phyloP scores from a whole-genome alignment of 2,329 filamentous ascomycete genomes.

The Cercospora zeina region DNA sequence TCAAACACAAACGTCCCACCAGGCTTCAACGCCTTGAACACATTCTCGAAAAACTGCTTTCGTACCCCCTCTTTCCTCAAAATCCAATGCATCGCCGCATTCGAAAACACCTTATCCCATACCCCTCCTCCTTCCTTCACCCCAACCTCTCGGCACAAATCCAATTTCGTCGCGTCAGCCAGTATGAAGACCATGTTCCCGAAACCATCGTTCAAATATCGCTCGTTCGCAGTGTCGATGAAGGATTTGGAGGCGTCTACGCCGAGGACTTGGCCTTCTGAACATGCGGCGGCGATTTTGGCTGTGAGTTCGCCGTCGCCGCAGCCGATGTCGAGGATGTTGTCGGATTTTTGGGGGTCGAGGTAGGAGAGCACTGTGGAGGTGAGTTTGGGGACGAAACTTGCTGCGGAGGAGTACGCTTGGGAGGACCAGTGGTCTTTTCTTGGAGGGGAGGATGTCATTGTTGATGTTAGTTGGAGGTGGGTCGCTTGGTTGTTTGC shows the following conservation, averaged over 20 bases:
- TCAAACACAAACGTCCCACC: constrained; percentile 66
- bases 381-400: constrained; percentile 48
- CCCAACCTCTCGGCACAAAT: constrained; percentile 22
- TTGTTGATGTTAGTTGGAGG: background rate
- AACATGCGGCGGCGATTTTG: constrained; percentile 38
- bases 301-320: constrained; percentile 46
- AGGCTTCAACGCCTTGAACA: constrained; percentile 55
- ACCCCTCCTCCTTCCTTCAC: constrained; percentile 19
- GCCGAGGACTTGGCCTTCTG: constrained; percentile 40
- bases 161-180: constrained; percentile 39
- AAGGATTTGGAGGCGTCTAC: constrained; percentile 46
- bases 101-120: constrained; percentile 47
- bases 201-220: constrained; percentile 21
- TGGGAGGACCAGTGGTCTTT: constrained; percentile 40
- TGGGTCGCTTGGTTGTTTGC: background rate
- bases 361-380: constrained; percentile 44
- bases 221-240: constrained; percentile 41
- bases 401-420: constrained; percentile 42
- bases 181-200: constrained; percentile 37
- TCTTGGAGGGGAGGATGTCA: background rate
- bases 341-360: constrained; percentile 38
- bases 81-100: constrained; percentile 51
- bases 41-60: constrained; percentile 54
- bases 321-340: constrained; percentile 46
- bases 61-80: constrained; percentile 52